Conservation (phyloP, 352 stramenopile genomes). For the Saprolegnia parasitica region DNA sequence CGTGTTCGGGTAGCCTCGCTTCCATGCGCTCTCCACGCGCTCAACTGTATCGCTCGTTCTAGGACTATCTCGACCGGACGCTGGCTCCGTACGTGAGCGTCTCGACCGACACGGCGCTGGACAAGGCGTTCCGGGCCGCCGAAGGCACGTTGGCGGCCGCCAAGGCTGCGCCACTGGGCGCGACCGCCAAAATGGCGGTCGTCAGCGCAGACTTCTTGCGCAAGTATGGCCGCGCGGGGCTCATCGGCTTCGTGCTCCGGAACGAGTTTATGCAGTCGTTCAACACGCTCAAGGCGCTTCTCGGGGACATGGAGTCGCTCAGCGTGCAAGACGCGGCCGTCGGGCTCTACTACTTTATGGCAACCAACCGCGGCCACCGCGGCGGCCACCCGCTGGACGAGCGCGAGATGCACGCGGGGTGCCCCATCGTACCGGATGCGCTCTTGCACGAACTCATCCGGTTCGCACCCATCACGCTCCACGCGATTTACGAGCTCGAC, state of each 20-base stretch:
- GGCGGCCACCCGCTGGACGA: conserved; percentile 65
- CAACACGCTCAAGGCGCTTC: conserved; percentile 70
- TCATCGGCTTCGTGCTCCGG: conserved; percentile 77
- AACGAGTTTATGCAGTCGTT: conserved; percentile 89
- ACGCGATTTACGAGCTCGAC: conserved; percentile 81
- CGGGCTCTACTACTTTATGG: conserved; percentile 86
- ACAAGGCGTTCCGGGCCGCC: conserved; percentile 79
- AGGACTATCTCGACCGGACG: conserved; percentile 63
- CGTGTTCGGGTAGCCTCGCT: conserved; percentile 42
- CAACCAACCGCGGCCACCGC: conserved; percentile 76
- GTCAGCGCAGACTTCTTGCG: conserved; percentile 81
- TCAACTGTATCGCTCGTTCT: neutral
- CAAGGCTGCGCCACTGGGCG: conserved; percentile 72
- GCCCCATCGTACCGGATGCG: conserved; percentile 57
- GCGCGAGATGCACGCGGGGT: conserved; percentile 50
- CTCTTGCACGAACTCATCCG: conserved; percentile 65
- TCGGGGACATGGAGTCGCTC: conserved; percentile 73
- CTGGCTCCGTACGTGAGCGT: conserved; percentile 75
- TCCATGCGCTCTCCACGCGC: neutral
- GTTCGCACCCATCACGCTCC: conserved; percentile 69
- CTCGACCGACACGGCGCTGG: conserved; percentile 68
- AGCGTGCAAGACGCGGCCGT: conserved; percentile 82
- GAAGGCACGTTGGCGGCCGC: conserved; percentile 70
- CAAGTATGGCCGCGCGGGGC: conserved; percentile 72
- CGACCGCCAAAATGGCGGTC: conserved; percentile 77